phyloP scores from a whole-genome alignment of 306 rosid genomes.

The Dalbergia cochinchinensis region DNA sequence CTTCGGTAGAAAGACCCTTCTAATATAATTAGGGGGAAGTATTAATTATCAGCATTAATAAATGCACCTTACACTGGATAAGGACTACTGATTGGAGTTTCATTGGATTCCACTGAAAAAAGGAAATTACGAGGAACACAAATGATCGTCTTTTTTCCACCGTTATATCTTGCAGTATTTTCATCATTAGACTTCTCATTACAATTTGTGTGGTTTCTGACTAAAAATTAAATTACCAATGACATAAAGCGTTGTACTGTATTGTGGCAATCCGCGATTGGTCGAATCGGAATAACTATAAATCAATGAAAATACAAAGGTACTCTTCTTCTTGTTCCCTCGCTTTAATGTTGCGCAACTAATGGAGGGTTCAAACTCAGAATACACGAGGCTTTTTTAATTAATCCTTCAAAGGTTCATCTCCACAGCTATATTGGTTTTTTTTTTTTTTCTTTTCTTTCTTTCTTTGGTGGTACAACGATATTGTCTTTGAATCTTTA shows the following conservation, averaged over 20 bases:
- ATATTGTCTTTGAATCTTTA: background rate
- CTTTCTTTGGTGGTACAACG: too few species aligned
- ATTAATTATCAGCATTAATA: background rate
- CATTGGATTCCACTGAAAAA: slow-evolving; percentile 51
- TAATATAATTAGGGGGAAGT: background rate
- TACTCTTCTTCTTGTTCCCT: background rate
- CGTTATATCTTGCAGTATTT: slow-evolving; percentile 29
- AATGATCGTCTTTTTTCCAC: slow-evolving; percentile 12
- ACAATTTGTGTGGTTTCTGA: slow-evolving; percentile 18
- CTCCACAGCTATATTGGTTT: background rate
- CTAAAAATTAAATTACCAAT: background rate
- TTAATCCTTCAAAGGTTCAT: slow-evolving; percentile 18
- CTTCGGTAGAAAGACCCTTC: background rate
- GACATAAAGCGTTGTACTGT: background rate
- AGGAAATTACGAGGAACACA: slow-evolving; percentile 17
- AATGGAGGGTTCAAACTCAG: background rate
- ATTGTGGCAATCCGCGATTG: background rate
- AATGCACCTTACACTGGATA: background rate
- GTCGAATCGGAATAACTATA: slow-evolving; percentile 21
- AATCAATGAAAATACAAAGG: slow-evolving; percentile 4
- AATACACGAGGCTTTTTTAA: slow-evolving; percentile 8
- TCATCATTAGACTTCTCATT: slow-evolving; percentile 42
- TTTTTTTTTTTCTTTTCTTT: too few species aligned
- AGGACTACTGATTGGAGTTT: slow-evolving; percentile 8
- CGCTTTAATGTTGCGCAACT: background rate